Conservation (phyloP, 2,329 filamentous ascomycete genomes). For the Pseudogymnoascus sp. region DNA sequence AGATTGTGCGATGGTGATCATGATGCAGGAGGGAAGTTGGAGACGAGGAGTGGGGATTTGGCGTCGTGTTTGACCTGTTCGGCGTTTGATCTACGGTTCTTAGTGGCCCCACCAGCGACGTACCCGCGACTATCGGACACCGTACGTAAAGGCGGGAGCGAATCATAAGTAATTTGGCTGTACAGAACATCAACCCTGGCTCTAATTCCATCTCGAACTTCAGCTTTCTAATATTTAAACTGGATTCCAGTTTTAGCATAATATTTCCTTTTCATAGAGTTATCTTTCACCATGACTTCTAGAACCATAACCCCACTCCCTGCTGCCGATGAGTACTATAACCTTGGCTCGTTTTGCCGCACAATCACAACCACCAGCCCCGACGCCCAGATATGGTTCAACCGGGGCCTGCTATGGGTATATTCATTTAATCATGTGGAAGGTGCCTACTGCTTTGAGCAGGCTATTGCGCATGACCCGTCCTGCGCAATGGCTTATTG, state of each 20-base stretch:
- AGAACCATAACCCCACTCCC: neutral
- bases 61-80: no score
- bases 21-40: no score
- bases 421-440: constrained; percentile 74
- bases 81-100: no score
- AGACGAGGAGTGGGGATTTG: no score
- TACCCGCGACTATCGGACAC: no score
- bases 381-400: constrained; percentile 57
- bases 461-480: constrained; percentile 45
- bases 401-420: constrained; percentile 62
- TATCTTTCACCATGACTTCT: neutral
- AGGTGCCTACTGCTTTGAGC: constrained; percentile 53
- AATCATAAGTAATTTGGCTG: no score
- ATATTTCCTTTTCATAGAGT: neutral
- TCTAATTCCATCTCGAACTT: neutral
- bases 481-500: constrained; percentile 56
- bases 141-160: no score
- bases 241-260: neutral
- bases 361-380: constrained; percentile 42
- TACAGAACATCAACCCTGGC: neutral
- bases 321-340: constrained; percentile 29
- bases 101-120: no score
- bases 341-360: constrained; percentile 53
- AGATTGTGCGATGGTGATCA: no score
- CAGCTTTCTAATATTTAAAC: neutral